Conservation (phyloP, 2,329 filamentous ascomycete species). For the Aureobasidium uvarum region DNA sequence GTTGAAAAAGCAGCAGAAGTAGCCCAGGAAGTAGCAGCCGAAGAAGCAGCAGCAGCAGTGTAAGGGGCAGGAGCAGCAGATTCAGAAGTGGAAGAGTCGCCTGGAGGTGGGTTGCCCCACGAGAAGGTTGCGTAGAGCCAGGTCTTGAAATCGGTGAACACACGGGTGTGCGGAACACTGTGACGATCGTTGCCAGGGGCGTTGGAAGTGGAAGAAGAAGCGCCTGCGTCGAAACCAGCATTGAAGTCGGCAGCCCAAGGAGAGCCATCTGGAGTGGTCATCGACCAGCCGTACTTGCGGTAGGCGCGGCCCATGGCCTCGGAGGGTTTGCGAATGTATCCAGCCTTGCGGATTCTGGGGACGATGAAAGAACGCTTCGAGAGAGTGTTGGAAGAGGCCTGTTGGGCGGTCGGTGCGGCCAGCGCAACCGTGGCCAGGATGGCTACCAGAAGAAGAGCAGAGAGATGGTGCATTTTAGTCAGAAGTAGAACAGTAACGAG, state of each 20-base stretch:
- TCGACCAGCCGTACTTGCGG: slow-evolving; percentile 58
- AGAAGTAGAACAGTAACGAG: background rate
- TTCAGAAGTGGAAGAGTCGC: background rate
- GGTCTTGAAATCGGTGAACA: background rate
- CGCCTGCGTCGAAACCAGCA: background rate
- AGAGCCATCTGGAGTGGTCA: slow-evolving; percentile 21
- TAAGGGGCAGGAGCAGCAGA: background rate
- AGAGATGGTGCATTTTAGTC: slow-evolving; percentile 3
- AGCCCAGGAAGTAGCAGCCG: background rate
- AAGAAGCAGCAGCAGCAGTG: background rate
- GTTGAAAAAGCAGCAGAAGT: slow-evolving; percentile 3
- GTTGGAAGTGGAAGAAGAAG: slow-evolving; percentile 12
- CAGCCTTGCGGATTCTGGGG: slow-evolving; percentile 56
- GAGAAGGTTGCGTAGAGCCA: slow-evolving; percentile 12
- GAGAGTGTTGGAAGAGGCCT: slow-evolving; percentile 35
- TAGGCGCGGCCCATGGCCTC: slow-evolving; percentile 64
- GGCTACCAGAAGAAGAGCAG: slow-evolving; percentile 19
- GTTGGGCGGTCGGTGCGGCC: slow-evolving; percentile 45
- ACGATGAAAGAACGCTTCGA: slow-evolving; percentile 62
- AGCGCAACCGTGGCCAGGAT: slow-evolving; percentile 48
- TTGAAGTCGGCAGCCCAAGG: slow-evolving; percentile 14
- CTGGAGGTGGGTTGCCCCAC: slow-evolving; percentile 1
- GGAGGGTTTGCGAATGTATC: slow-evolving; percentile 57
- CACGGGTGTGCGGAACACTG: background rate
- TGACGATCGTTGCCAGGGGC: background rate